phyloP scores from a whole-genome alignment of 441 rosid species.

The Metrosideros polymorpha region DNA sequence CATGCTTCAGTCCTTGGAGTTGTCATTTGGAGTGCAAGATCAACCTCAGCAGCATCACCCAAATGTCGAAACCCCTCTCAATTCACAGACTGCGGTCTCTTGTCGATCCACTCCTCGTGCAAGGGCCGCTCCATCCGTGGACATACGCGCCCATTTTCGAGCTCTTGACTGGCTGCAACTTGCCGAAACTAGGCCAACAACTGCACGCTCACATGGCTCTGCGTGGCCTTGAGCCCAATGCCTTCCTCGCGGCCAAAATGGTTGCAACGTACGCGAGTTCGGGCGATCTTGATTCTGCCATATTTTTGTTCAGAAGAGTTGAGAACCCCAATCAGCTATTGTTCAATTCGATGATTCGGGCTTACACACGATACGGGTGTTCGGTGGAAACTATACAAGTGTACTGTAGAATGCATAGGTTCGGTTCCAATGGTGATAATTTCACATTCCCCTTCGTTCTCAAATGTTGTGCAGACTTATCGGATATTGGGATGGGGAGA shows the following conservation, averaged over 20 bases:
- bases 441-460: constrained; percentile 13
- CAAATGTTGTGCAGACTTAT: constrained; percentile 5
- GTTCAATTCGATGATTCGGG: constrained; percentile 7
- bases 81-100: neutral
- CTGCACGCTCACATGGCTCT: neutral
- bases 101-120: neutral
- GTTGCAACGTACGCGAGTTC: constrained; percentile 13
- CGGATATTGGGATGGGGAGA: constrained; percentile 7
- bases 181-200: neutral
- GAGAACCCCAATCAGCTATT: neutral
- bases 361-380: constrained; percentile 2
- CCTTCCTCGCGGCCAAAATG: constrained; percentile 14
- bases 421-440: constrained; percentile 4
- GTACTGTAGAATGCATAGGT: neutral
- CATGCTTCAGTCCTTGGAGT: neutral
- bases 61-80: neutral
- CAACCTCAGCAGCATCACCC: neutral
- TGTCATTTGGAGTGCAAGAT: neutral
- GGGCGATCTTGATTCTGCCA: constrained; percentile 10
- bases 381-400: neutral
- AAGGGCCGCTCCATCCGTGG: neutral
- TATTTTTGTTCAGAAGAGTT: neutral
- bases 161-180: neutral
- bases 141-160: neutral
- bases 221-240: constrained; percentile 7